Base-by-base conservation (phyloP, 805 yeast genomes). In the Candida lessepsii region DNA sequence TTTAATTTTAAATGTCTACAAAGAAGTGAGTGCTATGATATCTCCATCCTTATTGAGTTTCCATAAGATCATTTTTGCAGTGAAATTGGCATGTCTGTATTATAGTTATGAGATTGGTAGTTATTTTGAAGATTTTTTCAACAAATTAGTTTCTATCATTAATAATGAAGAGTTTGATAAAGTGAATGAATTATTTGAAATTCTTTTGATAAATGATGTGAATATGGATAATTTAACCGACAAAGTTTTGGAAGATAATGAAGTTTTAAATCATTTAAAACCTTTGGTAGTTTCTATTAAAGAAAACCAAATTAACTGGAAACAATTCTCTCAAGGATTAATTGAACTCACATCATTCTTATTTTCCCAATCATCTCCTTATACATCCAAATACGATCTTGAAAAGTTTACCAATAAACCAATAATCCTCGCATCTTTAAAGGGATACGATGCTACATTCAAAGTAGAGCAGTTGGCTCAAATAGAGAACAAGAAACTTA, bases 401-500 rank as follows among this genome's bases (percentile, higher is more conserved):
- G 41, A 41, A 0, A 53, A 66, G 20, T 61, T 62, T 57, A 39
- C 70, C 3, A 42, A 60, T 5, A 23, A 18, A 7, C 76, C 80
- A 2, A 53, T 84, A 1, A 57, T 86, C 13, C 47, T 86, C 18
- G 75, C 81, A 16, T 74, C 83, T 0, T 71, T 79, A 5, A 74
- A 73, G 19, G 86, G 86, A 2, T 71, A 65, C 44, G 97, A 90
- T 58, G 81, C 91, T 0, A 74, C 84, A 0, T 67, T 67, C 40
- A 71, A 65, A 39, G 66, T 89, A 2, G 67, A 67, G 23, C 57
- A 60, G 23, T 43, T 76, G 5, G 80, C 87, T 0, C 48, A 51
- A 1, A 26, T 45, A 0, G 11, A 27, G 0, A 52, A 54, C 0
- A 46, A 48, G 6, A 49, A 58, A 2, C 52, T 81, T 24, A 54